Evolutionary conservation across 2,329 filamentous ascomycete species (phyloP).

Genomic region (Aspergillus eucalypticola): DNA sequence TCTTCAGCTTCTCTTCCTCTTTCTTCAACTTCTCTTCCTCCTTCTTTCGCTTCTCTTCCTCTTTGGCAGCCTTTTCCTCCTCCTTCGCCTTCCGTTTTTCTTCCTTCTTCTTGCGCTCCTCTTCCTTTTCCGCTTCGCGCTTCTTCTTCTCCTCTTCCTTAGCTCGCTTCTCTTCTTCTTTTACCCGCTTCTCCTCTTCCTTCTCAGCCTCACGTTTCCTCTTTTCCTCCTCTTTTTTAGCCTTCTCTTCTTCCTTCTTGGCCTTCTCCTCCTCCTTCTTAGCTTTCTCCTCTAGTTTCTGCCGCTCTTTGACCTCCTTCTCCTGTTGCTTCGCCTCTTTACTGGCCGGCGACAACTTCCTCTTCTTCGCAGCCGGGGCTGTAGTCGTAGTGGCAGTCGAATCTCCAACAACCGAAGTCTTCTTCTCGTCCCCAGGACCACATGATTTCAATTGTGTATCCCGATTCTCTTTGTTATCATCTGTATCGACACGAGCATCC

Average conservation of each 20-base stretch:
- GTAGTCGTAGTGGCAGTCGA: constrained; percentile 4
- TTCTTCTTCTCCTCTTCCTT: constrained; percentile 52
- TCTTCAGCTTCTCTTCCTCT: constrained; percentile 46
- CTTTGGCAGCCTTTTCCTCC: constrained; percentile 40
- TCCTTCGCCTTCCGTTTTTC: constrained; percentile 46
- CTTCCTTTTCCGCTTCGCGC: constrained; percentile 47
- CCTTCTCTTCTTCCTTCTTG: constrained; percentile 51
- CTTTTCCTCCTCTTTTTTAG: constrained; percentile 49
- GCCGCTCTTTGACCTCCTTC: constrained; percentile 30
- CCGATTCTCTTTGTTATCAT: constrained; percentile 14
- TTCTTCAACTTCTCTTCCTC: constrained; percentile 45
- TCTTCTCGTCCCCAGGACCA: not conserved
- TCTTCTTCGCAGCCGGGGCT: constrained; percentile 30
- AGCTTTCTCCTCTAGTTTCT: constrained; percentile 22
- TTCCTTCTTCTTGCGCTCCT: constrained; percentile 47
- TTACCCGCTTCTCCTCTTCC: constrained; percentile 34
- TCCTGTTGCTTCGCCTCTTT: constrained; percentile 28
- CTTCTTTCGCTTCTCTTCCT: constrained; percentile 51
- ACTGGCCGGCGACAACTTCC: constrained; percentile 34
- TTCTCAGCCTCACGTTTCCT: constrained; percentile 33
- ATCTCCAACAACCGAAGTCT: not conserved
- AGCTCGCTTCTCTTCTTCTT: constrained; percentile 40
- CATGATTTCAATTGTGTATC: not conserved
- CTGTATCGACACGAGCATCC: not conserved
- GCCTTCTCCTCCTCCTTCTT: constrained; percentile 27